Base-by-base conservation (phyloP, 306 rosid species). In the Hippophae rhamnoides region DNA sequence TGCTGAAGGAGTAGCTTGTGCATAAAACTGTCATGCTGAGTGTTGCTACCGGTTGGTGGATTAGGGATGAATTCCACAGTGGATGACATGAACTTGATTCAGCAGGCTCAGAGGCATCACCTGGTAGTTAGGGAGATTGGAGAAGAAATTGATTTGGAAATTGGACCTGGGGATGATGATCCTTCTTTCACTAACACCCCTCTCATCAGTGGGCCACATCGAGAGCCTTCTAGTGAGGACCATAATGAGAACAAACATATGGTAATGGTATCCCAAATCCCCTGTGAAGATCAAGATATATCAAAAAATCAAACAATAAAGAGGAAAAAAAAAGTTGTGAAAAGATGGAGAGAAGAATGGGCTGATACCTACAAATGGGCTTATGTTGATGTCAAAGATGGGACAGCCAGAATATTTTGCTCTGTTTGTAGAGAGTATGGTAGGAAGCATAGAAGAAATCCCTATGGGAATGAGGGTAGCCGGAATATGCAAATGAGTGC, bases 401-500 rank as follows among this genome's bases (percentile, higher is more conserved):
- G 98, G 64, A 85, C 98, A n/a, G 84, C 95, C 0, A 85, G 98
- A 78, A 92, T 92, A 66, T 92, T 92, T 76, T 92, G 98, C 79
- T 92, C 98, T 64, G 90, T 92, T 55, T 92, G 98, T 77, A 74
- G 90, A 74, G 98, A 92, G 76, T 85, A 87, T 68, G 98, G 98
- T 44, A 70, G 98, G 70, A 92, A 85, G 81, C 98, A 92, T 72
- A 76, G 98, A 76, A 81, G 98, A 74, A 92, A 92, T 66, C 98
- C 98, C 31, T 92, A 92, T 52, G 98, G 98, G 56, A 92, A 92
- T 59, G 98, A 92, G 71, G 98, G 98, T 55, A 92, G 98, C 81
- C 85, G 98, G 64, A 92, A 92, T 70, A 92, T 92, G 98, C 98
- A 92, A 83, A 92, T 92, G 98, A 92, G 98, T 80, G 98, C 98